Conservation (phyloP, 768 basidiomycete species). For the Psilocybe sp. region DNA sequence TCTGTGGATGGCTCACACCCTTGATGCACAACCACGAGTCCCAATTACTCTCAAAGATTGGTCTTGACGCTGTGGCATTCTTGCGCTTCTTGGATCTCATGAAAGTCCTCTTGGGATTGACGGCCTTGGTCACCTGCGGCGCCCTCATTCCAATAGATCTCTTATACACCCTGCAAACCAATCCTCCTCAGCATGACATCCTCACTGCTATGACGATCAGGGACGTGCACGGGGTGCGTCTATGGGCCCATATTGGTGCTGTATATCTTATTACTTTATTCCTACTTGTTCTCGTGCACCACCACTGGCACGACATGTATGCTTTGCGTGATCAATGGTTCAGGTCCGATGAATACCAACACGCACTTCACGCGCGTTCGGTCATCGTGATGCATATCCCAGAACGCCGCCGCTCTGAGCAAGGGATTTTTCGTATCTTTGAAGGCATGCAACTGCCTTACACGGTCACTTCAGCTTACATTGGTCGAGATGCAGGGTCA, state of each 20-base stretch:
- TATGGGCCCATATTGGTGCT: slow-evolving; percentile 70
- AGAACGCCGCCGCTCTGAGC: slow-evolving; percentile 65
- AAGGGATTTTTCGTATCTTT: slow-evolving; percentile 63
- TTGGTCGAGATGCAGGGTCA: slow-evolving; percentile 65
- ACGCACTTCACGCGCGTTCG: slow-evolving; percentile 78
- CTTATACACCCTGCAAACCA: slow-evolving; percentile 48
- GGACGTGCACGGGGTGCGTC: slow-evolving; percentile 54
- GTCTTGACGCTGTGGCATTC: slow-evolving; percentile 82
- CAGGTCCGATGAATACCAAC: slow-evolving; percentile 66
- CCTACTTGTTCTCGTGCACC: slow-evolving; percentile 57
- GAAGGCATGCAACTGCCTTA: slow-evolving; percentile 58
- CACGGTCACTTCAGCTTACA: slow-evolving; percentile 70
- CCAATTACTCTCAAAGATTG: slow-evolving; percentile 68
- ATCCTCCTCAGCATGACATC: slow-evolving; percentile 35
- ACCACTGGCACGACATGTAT: slow-evolving; percentile 67
- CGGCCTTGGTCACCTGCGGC: slow-evolving; percentile 53
- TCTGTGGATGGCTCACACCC: slow-evolving; percentile 80
- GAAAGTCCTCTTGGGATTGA: slow-evolving; percentile 53
- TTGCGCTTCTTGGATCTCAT: slow-evolving; percentile 80
- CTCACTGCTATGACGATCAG: slow-evolving; percentile 71
- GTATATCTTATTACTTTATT: slow-evolving; percentile 64
- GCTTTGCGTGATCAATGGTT: slow-evolving; percentile 71
- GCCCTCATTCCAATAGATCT: slow-evolving; percentile 76
- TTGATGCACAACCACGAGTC: slow-evolving; percentile 69
- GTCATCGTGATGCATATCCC: slow-evolving; percentile 70